A percentile compares a stretch with the other conserved stretches of the same genome.
Evolutionary conservation across 495 filamentous ascomycete species (phyloP).

Genomic region (Parathielavia appendiculata): DNA sequence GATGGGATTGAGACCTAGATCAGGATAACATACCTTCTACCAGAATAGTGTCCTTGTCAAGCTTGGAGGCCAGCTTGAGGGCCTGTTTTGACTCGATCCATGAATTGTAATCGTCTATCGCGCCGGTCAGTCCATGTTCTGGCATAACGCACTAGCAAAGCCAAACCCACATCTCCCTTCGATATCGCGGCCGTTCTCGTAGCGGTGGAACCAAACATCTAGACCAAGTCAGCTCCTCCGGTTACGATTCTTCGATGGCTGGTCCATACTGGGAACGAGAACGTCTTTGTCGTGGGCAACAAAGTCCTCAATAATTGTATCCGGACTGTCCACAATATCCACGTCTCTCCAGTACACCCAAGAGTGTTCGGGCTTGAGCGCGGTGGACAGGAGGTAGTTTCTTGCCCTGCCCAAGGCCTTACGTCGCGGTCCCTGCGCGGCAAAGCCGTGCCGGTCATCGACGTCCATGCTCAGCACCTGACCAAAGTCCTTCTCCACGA

Average conservation of each 20-base stretch:
- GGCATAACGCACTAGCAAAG: slow-evolving; percentile 3
- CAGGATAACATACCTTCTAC: slow-evolving; percentile 62
- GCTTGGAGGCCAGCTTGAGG: slow-evolving; percentile 60
- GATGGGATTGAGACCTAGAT: neutral
- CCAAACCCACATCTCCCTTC: slow-evolving; percentile 80
- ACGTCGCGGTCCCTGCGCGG: slow-evolving; percentile 81
- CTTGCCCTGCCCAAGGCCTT: slow-evolving; percentile 86
- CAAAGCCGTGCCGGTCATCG: slow-evolving; percentile 76
- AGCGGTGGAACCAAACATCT: slow-evolving; percentile 99
- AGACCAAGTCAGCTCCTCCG: slow-evolving; percentile 29
- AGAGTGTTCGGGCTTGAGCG: slow-evolving; percentile 86
- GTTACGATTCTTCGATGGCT: neutral
- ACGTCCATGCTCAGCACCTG: slow-evolving; percentile 64
- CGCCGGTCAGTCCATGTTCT: slow-evolving; percentile 16
- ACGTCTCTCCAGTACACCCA: slow-evolving; percentile 99
- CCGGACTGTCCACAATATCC: slow-evolving; percentile 87
- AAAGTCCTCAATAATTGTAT: slow-evolving; percentile 87
- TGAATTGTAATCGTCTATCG: slow-evolving; percentile 92
- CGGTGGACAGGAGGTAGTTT: slow-evolving; percentile 82
- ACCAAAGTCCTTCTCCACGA: slow-evolving; percentile 90
- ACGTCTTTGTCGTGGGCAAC: slow-evolving; percentile 90
- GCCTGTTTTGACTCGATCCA: slow-evolving; percentile 92
- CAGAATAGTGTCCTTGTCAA: slow-evolving; percentile 75
- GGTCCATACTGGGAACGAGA: slow-evolving; percentile 81
- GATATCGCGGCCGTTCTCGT: slow-evolving; percentile 74